These are phyloP conservation scores for Rhizophora apiculata DNA, from an alignment of 345 rosid genomes.

Conservation along the genomic window DNA sequence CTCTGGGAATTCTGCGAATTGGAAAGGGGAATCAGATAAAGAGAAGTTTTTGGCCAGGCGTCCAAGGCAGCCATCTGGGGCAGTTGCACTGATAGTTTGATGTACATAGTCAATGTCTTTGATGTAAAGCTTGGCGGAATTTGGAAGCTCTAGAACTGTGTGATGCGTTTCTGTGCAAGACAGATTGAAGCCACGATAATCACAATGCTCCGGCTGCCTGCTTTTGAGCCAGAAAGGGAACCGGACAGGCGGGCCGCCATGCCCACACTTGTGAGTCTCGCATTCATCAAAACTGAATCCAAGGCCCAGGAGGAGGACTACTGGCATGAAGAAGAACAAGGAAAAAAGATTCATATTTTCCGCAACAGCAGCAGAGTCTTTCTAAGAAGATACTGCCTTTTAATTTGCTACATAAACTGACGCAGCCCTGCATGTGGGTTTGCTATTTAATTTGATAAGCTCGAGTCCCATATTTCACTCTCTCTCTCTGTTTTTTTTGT, in stretches of 20 bases:
- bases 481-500: too few species aligned
- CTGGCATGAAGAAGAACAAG: too few species aligned
- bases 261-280: neutral
- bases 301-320: too few species aligned
- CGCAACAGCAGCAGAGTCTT: too few species aligned
- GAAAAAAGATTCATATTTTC: too few species aligned
- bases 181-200: constrained; percentile 6
- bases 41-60: constrained; percentile 1
- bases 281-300: neutral
- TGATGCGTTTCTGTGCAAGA: constrained; percentile 1
- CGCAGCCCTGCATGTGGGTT: too few species aligned
- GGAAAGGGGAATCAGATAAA: constrained; percentile 3
- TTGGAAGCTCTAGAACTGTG: constrained; percentile 9
- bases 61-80: constrained; percentile 7
- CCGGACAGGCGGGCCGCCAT: constrained; percentile 2
- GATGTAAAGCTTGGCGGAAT: neutral
- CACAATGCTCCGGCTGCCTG: constrained; percentile 8
- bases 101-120: constrained; percentile 1
- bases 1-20: neutral
- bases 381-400: too few species aligned
- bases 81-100: neutral
- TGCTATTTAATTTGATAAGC: too few species aligned
- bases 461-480: too few species aligned
- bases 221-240: constrained; percentile 14
- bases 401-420: too few species aligned